Evolutionary conservation across 1,284 basidiomycete genomes (phyloP).

Genomic region (Ustilago curta): DNA sequence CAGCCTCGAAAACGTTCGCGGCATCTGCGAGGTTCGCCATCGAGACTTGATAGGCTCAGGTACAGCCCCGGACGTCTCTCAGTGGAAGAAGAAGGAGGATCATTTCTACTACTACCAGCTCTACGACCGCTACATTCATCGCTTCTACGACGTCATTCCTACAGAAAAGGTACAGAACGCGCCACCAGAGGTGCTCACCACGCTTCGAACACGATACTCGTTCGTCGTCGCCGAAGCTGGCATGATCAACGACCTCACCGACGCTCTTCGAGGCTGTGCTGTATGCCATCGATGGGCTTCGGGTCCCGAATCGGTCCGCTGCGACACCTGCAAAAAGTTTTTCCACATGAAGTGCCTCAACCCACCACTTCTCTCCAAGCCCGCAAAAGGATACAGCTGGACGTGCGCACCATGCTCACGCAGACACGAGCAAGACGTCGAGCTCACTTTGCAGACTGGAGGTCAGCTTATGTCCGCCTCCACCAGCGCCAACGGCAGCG

Average conservation of each 20-base stretch:
- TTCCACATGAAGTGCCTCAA: conserved; percentile 96
- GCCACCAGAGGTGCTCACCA: conserved; percentile 66
- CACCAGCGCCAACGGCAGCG: conserved; percentile 18
- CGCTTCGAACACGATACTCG: conserved; percentile 84
- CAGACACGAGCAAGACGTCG: conserved; percentile 87
- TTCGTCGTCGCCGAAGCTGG: conserved; percentile 95
- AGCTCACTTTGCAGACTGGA: conserved; percentile 67
- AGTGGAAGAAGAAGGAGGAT: conserved; percentile 95
- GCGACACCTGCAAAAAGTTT: conserved; percentile 90
- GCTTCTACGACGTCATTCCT: conserved; percentile 95
- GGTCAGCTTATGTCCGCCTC: conserved; percentile 32
- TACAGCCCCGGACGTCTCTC: conserved; percentile 78
- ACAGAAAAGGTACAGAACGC: conserved; percentile 85
- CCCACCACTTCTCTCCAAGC: conserved; percentile 93
- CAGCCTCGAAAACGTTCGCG: conserved; percentile 89
- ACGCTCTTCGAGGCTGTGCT: conserved; percentile 84
- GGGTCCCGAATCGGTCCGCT: conserved; percentile 82
- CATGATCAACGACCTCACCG: conserved; percentile 88
- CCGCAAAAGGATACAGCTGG: conserved; percentile 97
- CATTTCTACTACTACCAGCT: conserved; percentile 93
- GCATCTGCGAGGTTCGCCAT: conserved; percentile 91
- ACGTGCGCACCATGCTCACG: conserved; percentile 92
- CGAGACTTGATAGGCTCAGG: conserved; percentile 82
- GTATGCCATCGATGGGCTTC: conserved; percentile 86
- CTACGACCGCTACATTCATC: conserved; percentile 97